Conservation (phyloP, 306 rosid species). For the Sesbania bispinosa region DNA sequence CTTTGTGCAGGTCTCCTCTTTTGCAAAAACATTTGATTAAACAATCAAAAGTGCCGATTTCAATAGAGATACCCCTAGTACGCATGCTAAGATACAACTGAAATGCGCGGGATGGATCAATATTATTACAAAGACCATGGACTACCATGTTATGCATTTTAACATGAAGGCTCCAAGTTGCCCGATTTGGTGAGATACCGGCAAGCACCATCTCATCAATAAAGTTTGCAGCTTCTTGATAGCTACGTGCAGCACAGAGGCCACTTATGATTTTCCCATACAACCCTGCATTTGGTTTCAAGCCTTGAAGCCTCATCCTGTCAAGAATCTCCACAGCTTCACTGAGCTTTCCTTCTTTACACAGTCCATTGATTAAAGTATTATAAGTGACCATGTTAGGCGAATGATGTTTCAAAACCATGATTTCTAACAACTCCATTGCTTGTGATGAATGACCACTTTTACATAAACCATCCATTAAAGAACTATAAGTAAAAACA, state of each 20-base stretch:
- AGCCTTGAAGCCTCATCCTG: slow-evolving; percentile 87
- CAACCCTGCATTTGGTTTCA: slow-evolving; percentile 81
- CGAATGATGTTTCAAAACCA: slow-evolving; percentile 48
- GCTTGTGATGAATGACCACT: slow-evolving; percentile 63
- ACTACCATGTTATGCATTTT: slow-evolving; percentile 71
- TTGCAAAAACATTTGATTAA: slow-evolving; percentile 53
- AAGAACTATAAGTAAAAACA: slow-evolving; percentile 73
- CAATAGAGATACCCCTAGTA: slow-evolving; percentile 62
- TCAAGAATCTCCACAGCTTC: slow-evolving; percentile 85
- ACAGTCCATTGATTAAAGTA: slow-evolving; percentile 71
- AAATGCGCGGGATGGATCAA: slow-evolving; percentile 57
- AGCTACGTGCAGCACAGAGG: slow-evolving; percentile 56
- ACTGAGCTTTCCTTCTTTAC: slow-evolving; percentile 64
- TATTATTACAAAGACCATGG: slow-evolving; percentile 56
- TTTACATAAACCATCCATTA: slow-evolving; percentile 88
- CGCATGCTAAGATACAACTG: slow-evolving; percentile 76
- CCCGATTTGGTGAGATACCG: slow-evolving; percentile 56
- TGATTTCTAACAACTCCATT: slow-evolving; percentile 55
- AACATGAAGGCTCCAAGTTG: slow-evolving; percentile 76
- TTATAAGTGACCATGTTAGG: slow-evolving; percentile 82
- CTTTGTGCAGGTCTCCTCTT: slow-evolving; percentile 67
- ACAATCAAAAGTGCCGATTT: slow-evolving; percentile 46
- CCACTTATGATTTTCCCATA: slow-evolving; percentile 69
- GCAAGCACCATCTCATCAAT: slow-evolving; percentile 87
- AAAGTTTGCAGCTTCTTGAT: slow-evolving; percentile 80